Conservation (phyloP, 2,329 filamentous ascomycete species). For the Zelopaecilomyces penicillatus region DNA sequence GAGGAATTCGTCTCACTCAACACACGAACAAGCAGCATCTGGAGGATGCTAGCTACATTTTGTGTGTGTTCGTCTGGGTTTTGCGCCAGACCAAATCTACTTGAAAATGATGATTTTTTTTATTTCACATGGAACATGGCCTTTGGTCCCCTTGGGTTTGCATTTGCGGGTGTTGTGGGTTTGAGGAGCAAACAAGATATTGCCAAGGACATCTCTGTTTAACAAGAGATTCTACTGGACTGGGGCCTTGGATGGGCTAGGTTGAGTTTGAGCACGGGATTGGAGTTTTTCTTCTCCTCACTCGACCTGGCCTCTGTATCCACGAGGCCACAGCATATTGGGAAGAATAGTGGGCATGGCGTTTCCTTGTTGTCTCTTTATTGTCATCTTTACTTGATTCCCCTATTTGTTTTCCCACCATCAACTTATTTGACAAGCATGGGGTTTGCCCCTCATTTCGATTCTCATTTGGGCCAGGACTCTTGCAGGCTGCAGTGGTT, state of each 20-base stretch:
- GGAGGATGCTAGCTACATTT: no score
- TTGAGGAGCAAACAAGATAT: not conserved
- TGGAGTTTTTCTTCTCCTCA: not conserved
- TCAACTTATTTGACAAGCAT: not conserved
- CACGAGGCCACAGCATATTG: not conserved
- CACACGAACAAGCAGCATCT: no score
- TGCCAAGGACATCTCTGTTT: not conserved
- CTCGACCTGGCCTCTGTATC: not conserved
- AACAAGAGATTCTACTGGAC: no score
- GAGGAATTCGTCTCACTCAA: not conserved
- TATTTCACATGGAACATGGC: not conserved
- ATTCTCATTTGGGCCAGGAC: not conserved
- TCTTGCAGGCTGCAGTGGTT: no score
- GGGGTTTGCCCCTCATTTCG: not conserved
- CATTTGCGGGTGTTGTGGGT: not conserved
- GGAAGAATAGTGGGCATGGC: not conserved
- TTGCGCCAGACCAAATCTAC: no score
- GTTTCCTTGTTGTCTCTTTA: not conserved
- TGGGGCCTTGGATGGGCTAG: not conserved
- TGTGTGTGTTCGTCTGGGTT: no score
- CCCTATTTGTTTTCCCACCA: not conserved
- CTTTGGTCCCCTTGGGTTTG: not conserved
- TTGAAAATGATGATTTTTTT: no score
- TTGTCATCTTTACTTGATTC: not conserved
- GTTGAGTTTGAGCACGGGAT: not conserved